These are phyloP conservation scores for Trichoderma koningiopsis DNA, from an alignment of 2,329 filamentous ascomycete species.

Conservation along the genomic window DNA sequence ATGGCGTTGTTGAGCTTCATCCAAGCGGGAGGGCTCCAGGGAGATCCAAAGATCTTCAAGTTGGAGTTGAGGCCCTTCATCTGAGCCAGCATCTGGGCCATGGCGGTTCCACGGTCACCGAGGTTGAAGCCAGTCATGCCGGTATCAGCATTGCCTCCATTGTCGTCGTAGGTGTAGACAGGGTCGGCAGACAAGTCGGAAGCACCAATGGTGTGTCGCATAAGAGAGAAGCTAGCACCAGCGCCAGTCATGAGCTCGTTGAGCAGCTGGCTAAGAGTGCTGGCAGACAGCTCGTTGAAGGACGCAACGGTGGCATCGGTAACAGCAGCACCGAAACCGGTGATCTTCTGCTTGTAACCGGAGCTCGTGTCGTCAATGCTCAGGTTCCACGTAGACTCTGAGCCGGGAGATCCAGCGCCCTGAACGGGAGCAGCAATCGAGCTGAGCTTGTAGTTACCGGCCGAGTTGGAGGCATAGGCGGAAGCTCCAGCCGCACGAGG, in stretches of 20 bases:
- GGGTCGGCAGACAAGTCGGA: conserved; percentile 44
- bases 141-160: conserved; percentile 36
- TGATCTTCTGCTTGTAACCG: conserved; percentile 44
- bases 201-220: conserved; percentile 44
- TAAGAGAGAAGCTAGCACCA: conserved; percentile 41
- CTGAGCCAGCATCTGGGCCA: conserved; percentile 41
- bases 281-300: conserved; percentile 38
- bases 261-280: conserved; percentile 38
- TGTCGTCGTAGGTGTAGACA: conserved; percentile 45
- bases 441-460: conserved; percentile 41
- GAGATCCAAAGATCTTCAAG: conserved; percentile 41
- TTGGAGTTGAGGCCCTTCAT: conserved; percentile 40
- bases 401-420: conserved; percentile 37
- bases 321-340: conserved; percentile 45
- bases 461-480: conserved; percentile 42
- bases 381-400: conserved; percentile 42
- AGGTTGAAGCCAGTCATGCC: conserved; percentile 38
- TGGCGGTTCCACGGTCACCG: conserved; percentile 41
- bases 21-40: conserved; percentile 46
- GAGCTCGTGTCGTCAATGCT: conserved; percentile 41
- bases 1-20: conserved; percentile 44
- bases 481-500: conserved; percentile 16
- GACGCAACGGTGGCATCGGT: conserved; percentile 45
- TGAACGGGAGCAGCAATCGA: conserved; percentile 38
- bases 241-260: conserved; percentile 39